Conservation (phyloP, 2,329 filamentous ascomycete genomes). For the Diaporthe sp. region DNA sequence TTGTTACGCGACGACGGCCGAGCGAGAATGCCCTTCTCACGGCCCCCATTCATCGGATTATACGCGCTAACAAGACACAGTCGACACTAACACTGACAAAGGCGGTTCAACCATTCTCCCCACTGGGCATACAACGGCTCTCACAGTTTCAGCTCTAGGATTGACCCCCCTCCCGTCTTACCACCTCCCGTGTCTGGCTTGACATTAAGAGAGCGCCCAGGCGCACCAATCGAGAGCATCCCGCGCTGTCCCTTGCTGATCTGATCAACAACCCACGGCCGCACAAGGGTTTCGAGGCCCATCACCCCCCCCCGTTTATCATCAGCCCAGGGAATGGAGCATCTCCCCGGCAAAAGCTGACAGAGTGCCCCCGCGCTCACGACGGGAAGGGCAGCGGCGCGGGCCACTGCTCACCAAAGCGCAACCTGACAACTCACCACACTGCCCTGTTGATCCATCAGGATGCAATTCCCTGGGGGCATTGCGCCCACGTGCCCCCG, state of each 20-base stretch:
- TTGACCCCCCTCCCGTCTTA: conserved; percentile 17
- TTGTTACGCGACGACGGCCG: conserved; percentile 7
- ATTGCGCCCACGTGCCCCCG: no score
- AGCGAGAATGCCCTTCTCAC: not conserved
- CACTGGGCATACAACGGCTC: not conserved
- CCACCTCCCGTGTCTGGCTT: conserved; percentile 24
- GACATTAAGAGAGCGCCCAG: conserved; percentile 21
- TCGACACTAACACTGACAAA: not conserved
- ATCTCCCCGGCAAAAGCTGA: not conserved
- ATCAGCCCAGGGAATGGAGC: conserved; percentile 3
- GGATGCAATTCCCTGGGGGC: conserved; percentile 2
- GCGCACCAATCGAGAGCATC: conserved; percentile 26
- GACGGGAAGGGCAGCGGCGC: conserved; percentile 23
- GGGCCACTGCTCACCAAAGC: conserved; percentile 19
- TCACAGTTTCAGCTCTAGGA: conserved; percentile 28
- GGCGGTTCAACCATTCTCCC: conserved; percentile 25
- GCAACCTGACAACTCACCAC: not conserved
- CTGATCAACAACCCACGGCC: conserved; percentile 23
- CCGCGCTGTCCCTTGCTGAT: conserved; percentile 23
- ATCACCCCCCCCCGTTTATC: not conserved
- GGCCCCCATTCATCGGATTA: not conserved
- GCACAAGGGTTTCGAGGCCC: conserved; percentile 15
- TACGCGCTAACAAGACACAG: not conserved
- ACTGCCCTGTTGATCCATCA: conserved; percentile 11
- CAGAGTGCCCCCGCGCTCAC: not conserved